Evolutionary conservation across 805 yeast genomes (phyloP), one percentile per base, ranked within the genome.

Genomic region (Kuraishia cidri): DNA sequence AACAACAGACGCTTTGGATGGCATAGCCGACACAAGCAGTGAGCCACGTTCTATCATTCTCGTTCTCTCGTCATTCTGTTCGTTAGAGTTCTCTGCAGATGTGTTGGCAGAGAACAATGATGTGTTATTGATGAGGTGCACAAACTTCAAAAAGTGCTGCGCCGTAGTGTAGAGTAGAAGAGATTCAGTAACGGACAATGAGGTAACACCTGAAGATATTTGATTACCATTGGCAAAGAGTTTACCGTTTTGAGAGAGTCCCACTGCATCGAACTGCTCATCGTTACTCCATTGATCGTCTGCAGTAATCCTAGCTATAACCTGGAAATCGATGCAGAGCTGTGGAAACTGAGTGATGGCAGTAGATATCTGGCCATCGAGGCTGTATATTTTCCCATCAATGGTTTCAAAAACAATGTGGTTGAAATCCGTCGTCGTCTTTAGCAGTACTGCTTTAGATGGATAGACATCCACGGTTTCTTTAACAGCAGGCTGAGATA

Each of bases 41-140:
- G 97, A 86, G 1, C 98, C 97, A 42, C 96, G 69, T 57, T 92
- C 99, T 34, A 92, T 79, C 37, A 79, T 74, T 46, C 99, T 74
- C 11, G 80, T 69, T 57, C 97, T 74, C 59, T 90, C 98, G 54
- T 86, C 96, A 21, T 54, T 46, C 24, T 36, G 38, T n/a, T n/a
- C n/a, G n/a, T n/a, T n/a, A n/a, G n/a, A n/a, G n/a, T n/a, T n/a
- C n/a, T n/a, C n/a, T n/a, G n/a, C n/a, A n/a, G n/a, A n/a, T n/a
- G n/a, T n/a, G n/a, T n/a, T n/a, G n/a, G n/a, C n/a, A n/a, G n/a
- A n/a, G n/a, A n/a, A n/a, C n/a, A n/a, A n/a, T 5, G 45, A 37
- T 6, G 42, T 44, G 16, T 45, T 46, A 4, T 47, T 38, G 9
- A 14, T 62, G 46, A 88, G 60, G 54, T 87, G 97, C 27, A 84